Percentiles rank a stretch among this genome's conserved stretches.
Evolutionary conservation across 352 stramenopile species (phyloP).

Genomic region (Phytophthora sansomeana): DNA sequence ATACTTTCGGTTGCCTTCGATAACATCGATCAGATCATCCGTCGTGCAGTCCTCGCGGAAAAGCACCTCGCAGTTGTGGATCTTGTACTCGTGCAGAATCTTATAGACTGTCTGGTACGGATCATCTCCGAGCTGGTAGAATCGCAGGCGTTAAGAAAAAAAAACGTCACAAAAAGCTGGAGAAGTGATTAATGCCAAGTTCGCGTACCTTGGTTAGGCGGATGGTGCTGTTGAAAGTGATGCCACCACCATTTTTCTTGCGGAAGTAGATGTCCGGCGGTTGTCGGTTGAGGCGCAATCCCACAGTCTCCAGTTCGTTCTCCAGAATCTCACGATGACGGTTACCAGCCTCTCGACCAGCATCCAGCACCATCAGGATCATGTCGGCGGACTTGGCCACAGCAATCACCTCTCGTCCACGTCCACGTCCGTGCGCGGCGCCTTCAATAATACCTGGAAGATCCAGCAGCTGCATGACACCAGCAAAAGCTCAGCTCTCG

Average conservation of each 20-base stretch:
- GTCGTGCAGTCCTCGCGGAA: slow-evolving; percentile 97
- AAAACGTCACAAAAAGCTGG: neutral
- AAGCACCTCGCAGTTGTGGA: slow-evolving; percentile 98
- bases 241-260: slow-evolving; percentile 95
- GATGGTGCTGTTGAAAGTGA: slow-evolving; percentile 97
- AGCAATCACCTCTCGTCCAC: slow-evolving; percentile 98
- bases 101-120: slow-evolving; percentile 91
- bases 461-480: slow-evolving; percentile 93
- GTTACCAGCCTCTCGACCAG: slow-evolving; percentile 98
- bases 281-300: slow-evolving; percentile 97
- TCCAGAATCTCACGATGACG: slow-evolving; percentile 97
- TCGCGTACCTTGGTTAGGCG: slow-evolving; percentile 92
- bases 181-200: neutral
- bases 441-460: slow-evolving; percentile 99
- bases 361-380: slow-evolving; percentile 99
- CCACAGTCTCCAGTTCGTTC: slow-evolving; percentile 98
- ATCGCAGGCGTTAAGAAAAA: slow-evolving; percentile 1
- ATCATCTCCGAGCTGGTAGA: slow-evolving; percentile 78
- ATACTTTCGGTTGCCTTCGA: slow-evolving; percentile 99
- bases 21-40: slow-evolving; percentile 99
- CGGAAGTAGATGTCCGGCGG: slow-evolving; percentile 97
- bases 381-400: slow-evolving; percentile 98
- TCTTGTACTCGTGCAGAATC: slow-evolving; percentile 97
- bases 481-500: neutral
- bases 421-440: slow-evolving; percentile 97